Evolutionary conservation across 1,139 yeast species (phyloP), one percentile per base, ranked within the genome.

Genomic region (Debaryomyces psychrophilus): DNA sequence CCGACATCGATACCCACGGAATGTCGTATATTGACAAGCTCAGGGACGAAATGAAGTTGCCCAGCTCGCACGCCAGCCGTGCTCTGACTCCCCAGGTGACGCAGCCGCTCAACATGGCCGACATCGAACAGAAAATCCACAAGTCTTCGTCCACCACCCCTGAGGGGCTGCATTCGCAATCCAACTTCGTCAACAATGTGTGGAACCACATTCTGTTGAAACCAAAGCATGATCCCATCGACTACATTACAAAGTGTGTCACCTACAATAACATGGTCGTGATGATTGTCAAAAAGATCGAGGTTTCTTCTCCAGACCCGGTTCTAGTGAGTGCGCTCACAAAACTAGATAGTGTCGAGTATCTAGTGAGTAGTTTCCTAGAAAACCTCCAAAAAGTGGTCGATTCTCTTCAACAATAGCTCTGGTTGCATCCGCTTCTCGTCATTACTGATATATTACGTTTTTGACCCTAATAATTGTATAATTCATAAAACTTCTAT

Each of bases 241-340:
- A 75, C 50, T 75, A 74, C 55, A 65, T 75, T 40, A 73, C 79
- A 12, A 70, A 73, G 50, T 73, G 79, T 47, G 59, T 73, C 33
- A 74, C 79, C 2, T 75, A 69, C 56, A 63, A 71, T 50, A 53
- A 61, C 7, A 55, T 54, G 60, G 79, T 75, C 54, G 79, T 75
- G 44, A 72, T 72, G 73, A 66, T 74, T 9, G 64, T 64, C 48
- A 66, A 65, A 50, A 75, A 75, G 50, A 64, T 74, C 25, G 79
- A 75, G 52, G 79, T 74, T 0, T 64, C 69, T 27, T 62, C 71
- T 2, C 73, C 77, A 1, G 80, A 75, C 51, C 79, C 80, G 2
- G 67, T 74, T 2, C 57, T 75, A 47, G 67, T 73, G 36, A 71
- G 77, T 54, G 73, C 72, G 0, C 72, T 69, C 50, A 73, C 79